Conservation (phyloP, 768 basidiomycete species). For the Calocybe indica region DNA sequence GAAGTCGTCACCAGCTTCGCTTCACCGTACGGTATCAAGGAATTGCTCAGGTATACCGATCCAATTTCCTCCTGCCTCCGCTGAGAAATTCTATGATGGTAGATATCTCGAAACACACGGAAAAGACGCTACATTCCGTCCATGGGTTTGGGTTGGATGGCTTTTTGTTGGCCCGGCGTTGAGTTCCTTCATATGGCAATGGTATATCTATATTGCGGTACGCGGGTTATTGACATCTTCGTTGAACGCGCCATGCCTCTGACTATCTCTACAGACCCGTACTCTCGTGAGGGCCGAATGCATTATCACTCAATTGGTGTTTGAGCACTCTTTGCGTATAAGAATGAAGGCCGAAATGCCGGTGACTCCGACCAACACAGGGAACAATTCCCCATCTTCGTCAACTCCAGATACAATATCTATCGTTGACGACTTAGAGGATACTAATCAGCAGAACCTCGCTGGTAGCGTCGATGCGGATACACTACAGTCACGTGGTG, state of each 20-base stretch:
- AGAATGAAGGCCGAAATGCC: constrained; percentile 44
- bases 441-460: constrained; percentile 2
- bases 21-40: constrained; percentile 35
- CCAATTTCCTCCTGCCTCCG: background rate
- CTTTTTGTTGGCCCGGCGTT: constrained; percentile 44
- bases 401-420: constrained; percentile 10
- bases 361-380: constrained; percentile 6
- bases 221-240: constrained; percentile 7
- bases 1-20: constrained; percentile 21
- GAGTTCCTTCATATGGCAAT: constrained; percentile 40
- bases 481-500: constrained; percentile 14
- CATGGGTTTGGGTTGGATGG: constrained; percentile 64
- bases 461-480: background rate
- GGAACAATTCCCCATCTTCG: constrained; percentile 6
- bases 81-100: constrained; percentile 9
- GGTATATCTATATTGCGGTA: constrained; percentile 46
- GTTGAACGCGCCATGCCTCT: constrained; percentile 20
- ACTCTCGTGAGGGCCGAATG: constrained; percentile 42
- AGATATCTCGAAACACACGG: constrained; percentile 57
- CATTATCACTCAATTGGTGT: constrained; percentile 34
- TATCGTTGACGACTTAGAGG: background rate
- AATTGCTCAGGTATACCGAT: constrained; percentile 28
- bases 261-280: constrained; percentile 38
- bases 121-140: constrained; percentile 40
- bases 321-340: constrained; percentile 50